Evolutionary conservation across 306 rosid genomes (phyloP), one percentile per base, ranked within the genome.

Genomic region (Mimosa pudica): DNA sequence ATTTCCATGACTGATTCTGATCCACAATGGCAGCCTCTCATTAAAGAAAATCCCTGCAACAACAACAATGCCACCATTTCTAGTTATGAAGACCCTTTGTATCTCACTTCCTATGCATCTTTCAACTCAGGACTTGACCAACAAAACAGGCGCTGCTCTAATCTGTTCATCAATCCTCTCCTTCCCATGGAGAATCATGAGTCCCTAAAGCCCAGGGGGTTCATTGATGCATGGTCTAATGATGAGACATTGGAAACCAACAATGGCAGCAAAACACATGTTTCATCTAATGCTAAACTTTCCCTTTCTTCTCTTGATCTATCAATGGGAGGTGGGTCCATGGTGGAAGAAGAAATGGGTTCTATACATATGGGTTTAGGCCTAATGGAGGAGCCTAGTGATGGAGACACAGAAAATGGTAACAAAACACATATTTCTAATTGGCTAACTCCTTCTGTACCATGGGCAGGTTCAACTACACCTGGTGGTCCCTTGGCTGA

Each of bases 401-500:
- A 73, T 67, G 77, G 58, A 41, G 80, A 54, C 85, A 76, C 78
- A 70, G 86, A 42, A 55, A 70, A 51, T 32, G 82, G 57, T 36
- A 68, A 67, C 1, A 86, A 84, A 81, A 63, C 79, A 10, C 74
- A 51, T 64, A 30, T 83, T 76, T 44, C 88, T 18, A 89, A 45
- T 35, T 91, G 96, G 93, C 88, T 74, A 52, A 68, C 78, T 47
- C 89, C 92, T 49, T 10, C 88, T 51, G 35, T 87, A 62, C 47
- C 86, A 18, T 89, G 90, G 90, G 85, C 79, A 51, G 79, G 77
- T 72, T 73, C 92, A 46, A 71, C 85, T 13, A 74, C 85, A 17
- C 92, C 85, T 9, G 93, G 96, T 8, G 93, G 91, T 14, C 97
- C 97, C 73, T 80, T 92, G 42, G 97, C 91, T 60, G 97, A 92